Base-by-base conservation (phyloP, 2,329 filamentous ascomycete species). In the Pseudogymnoascus sp. region DNA sequence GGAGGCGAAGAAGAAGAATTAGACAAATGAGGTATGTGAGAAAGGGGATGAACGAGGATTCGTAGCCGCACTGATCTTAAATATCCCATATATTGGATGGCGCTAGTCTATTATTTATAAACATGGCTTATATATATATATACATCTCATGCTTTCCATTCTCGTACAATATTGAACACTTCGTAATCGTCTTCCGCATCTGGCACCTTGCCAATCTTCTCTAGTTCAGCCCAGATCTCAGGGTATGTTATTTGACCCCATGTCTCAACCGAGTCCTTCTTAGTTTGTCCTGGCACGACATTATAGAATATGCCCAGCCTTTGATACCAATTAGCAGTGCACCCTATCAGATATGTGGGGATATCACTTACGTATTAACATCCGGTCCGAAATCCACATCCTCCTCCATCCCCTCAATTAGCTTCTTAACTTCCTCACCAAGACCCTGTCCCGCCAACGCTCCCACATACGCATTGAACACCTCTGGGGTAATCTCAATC, bases 281-380 rank as follows among this genome's bases (percentile, higher is more conserved):
- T 81, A 61, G 82, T 80, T 64, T 83, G 81, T 64, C 82, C 84
- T 2, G 84, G 86, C 2, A 91, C 81, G 9, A 85, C 87, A 69
- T 93, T 95, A 74, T 90, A 91, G 64, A 91, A 80, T 26, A 88
- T 83, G 15, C 87, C 91, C 59, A 96, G 78, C 31, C 90, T 92
- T 63, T 63, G 7, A 60, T 40, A 2, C 3, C 23, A 44, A 23
- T 44, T 29, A 63, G 56, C 5, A 40, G 33, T 33, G 11, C 65
- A 59, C 6, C 19, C 19, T 13, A 19, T 2, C 63, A 15, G 2
- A 37, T 31, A 35, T 15, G 40, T n/a, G 17, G 3, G 33, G 50
- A 64, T 26, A 26, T 63, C 50, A 85, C 89, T 81, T 77, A 92
- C 89, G 89, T 88, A 71, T 85, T 82, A 31, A 80, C 76, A 72